Base-by-base conservation (phyloP, 140 eudicot genomes). In the Ambrosia hybrid region DNA sequence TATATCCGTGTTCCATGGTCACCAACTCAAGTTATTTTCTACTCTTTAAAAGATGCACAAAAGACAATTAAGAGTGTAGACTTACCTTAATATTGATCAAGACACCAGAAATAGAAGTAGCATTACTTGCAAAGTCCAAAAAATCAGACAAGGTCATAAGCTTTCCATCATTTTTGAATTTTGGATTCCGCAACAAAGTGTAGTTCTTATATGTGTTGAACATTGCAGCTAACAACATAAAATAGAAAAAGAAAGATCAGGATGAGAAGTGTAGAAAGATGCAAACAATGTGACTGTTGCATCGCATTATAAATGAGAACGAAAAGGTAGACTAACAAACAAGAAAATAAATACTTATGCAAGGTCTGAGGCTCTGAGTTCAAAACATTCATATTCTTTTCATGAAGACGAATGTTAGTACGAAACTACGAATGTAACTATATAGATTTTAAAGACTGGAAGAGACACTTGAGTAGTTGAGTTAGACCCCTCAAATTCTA, bases 51-150 rank as follows among this genome's bases (percentile, higher is more conserved):
- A 68, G 46, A 78, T 34, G 64, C 78, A 78, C 37, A 80, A 39
- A 59, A 16, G 56, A 69, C 3, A 9, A 5, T n/a, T 52, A 37
- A 70, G 36, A 76, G 17, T 56, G 51, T 14, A 72, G 66, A 79
- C 88, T 84, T 59, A 88, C 99, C 99, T 91, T 91, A 65, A 94
- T 85, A 70, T 81, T 62, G 70, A 94, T 91, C 76, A 94, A 37
- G 76, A 94, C 92, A 61, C 95, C 99, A 58, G 96, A 85, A 67
- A 94, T 73, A 36, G 97, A 85, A 77, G 90, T 70, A 17, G 89
- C 80, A 52, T 90, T 88, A 21, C 82, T 85, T 48, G 99, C 95
- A 7, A 84, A 70, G 46, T 74, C 77, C 73, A 94, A 71, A 77
- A 94, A 94, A 11, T 94, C 88, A 0, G 90, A 45, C 74, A 94